Evolutionary conservation across 495 filamentous ascomycete genomes (phyloP).

Genomic region (Friedmanniomyces simplex): DNA sequence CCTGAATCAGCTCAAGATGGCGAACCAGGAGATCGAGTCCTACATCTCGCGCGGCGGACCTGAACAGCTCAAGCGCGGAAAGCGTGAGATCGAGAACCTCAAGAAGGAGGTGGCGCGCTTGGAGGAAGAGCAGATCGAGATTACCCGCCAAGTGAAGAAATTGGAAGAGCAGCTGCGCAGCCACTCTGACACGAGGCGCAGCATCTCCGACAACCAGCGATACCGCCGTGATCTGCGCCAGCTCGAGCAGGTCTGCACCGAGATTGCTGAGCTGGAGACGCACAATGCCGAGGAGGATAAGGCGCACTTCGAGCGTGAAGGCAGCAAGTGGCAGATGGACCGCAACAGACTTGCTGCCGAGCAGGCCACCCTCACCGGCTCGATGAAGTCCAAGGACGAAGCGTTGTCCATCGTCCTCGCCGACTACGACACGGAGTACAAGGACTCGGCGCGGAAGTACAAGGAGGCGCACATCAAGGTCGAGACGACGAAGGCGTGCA

Average conservation of each 20-base stretch:
- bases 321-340: slow-evolving; percentile 47
- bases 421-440: slow-evolving; percentile 81
- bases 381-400: slow-evolving; percentile 71
- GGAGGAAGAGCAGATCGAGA: slow-evolving; percentile 54
- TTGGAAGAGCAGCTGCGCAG: slow-evolving; percentile 67
- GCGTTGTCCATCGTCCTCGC: slow-evolving; percentile 55
- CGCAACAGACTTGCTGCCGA: slow-evolving; percentile 51
- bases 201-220: slow-evolving; percentile 75
- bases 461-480: slow-evolving; percentile 83
- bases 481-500: slow-evolving; percentile 83
- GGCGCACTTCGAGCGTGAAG: slow-evolving; percentile 60
- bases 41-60: slow-evolving; percentile 72
- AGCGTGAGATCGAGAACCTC: slow-evolving; percentile 55
- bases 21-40: slow-evolving; percentile 65
- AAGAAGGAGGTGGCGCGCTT: slow-evolving; percentile 53
- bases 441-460: slow-evolving; percentile 70
- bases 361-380: slow-evolving; percentile 54
- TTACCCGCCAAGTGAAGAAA: slow-evolving; percentile 62
- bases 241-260: slow-evolving; percentile 51
- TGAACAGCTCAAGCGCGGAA: slow-evolving; percentile 55
- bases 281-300: slow-evolving; percentile 77
- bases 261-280: slow-evolving; percentile 66
- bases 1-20: slow-evolving; percentile 61
- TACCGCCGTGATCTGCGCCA: slow-evolving; percentile 64
- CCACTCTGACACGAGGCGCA: slow-evolving; percentile 65